A percentile compares a stretch with the other conserved stretches of the same genome.
phyloP scores from a whole-genome alignment of 2,329 filamentous ascomycete genomes.

The Exophiala xenobiotica region DNA sequence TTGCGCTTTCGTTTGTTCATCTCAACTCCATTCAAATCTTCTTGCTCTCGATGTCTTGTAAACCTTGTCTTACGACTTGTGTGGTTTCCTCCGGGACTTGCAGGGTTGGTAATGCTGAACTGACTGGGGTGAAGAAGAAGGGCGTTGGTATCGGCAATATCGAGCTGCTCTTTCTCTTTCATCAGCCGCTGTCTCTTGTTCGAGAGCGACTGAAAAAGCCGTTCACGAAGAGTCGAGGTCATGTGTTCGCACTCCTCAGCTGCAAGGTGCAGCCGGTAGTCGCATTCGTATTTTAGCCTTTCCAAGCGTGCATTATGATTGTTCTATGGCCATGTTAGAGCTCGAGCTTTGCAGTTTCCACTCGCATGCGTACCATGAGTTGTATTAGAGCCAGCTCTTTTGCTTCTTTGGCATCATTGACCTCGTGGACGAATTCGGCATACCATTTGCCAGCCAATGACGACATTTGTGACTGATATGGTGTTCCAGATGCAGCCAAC shows the following conservation, averaged over 20 bases:
- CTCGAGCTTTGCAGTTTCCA: too few species aligned
- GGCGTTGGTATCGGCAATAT: slow-evolving; percentile 65
- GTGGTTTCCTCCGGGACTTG: slow-evolving; percentile 60
- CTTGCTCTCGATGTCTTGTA: slow-evolving; percentile 57
- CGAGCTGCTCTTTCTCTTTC: slow-evolving; percentile 66
- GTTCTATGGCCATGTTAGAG: too few species aligned
- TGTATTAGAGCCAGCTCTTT: slow-evolving; percentile 79
- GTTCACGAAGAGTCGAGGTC: slow-evolving; percentile 59
- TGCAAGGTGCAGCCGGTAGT: slow-evolving; percentile 61
- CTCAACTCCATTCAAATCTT: slow-evolving; percentile 49
- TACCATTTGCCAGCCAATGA: slow-evolving; percentile 75
- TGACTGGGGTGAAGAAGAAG: slow-evolving; percentile 65
- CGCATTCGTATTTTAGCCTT: slow-evolving; percentile 56
- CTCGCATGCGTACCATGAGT: slow-evolving; percentile 83
- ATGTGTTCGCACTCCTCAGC: slow-evolving; percentile 63
- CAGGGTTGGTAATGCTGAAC: slow-evolving; percentile 65
- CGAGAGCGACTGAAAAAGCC: slow-evolving; percentile 58
- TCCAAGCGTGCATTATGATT: slow-evolving; percentile 57
- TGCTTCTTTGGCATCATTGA: slow-evolving; percentile 85
- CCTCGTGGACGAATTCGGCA: slow-evolving; percentile 76
- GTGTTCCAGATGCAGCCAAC: slow-evolving; percentile 56
- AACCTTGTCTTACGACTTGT: slow-evolving; percentile 63
- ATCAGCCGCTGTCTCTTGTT: slow-evolving; percentile 58
- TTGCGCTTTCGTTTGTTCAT: slow-evolving; percentile 61
- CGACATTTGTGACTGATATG: slow-evolving; percentile 66